These are phyloP conservation scores for Chloranthus sessilifolius DNA, from an alignment of 164 flowering plant species.

Conservation along the genomic window DNA sequence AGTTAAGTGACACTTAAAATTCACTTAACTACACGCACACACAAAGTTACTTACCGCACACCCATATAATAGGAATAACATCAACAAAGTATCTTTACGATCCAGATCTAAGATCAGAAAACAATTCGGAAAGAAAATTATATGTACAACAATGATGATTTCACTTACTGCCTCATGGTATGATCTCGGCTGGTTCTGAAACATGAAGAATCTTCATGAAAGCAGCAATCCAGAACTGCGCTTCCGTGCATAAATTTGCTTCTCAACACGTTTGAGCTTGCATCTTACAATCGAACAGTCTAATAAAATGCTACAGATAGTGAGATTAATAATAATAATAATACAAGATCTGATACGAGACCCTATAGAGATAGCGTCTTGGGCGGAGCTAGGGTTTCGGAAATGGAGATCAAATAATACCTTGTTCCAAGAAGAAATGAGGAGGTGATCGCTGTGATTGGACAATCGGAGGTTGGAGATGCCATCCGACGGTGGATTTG, in stretches of 20 bases:
- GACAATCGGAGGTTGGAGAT: slow-evolving; percentile 93
- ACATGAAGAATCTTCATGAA: slow-evolving; percentile 95
- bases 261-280: slow-evolving; percentile 64
- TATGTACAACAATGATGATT: no score
- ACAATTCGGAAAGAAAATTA: no score
- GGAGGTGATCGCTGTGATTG: slow-evolving; percentile 87
- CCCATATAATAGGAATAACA: no score
- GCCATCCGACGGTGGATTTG: slow-evolving; percentile 88
- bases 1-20: no score
- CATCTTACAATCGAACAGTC: slow-evolving; percentile 90
- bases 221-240: slow-evolving; percentile 92
- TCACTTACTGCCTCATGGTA: slow-evolving; percentile 84
- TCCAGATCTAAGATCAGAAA: no score
- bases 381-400: background rate
- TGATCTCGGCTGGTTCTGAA: slow-evolving; percentile 80
- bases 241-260: slow-evolving; percentile 95
- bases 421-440: slow-evolving; percentile 98
- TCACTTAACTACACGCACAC: no score
- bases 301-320: slow-evolving; percentile 15
- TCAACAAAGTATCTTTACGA: no score
- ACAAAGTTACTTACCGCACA: no score
- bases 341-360: background rate
- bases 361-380: background rate
- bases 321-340: no score
- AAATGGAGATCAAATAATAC: slow-evolving; percentile 18